These are phyloP conservation scores for Chamaecrista fasciculata DNA, from an alignment of 306 rosid species.

Conservation along the genomic window DNA sequence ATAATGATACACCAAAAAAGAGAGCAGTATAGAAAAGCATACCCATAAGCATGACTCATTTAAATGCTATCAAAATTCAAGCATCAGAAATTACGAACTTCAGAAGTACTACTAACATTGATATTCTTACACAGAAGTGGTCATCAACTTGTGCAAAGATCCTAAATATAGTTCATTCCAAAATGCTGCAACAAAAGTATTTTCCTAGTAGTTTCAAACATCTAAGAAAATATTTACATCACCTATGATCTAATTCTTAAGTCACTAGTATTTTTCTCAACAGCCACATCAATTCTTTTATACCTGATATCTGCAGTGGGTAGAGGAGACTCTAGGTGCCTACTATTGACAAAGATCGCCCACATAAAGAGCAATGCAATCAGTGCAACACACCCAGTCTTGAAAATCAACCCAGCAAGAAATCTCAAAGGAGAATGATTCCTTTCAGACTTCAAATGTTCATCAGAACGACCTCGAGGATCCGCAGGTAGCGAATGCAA, in stretches of 20 bases:
- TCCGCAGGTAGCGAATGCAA: constrained; percentile 59
- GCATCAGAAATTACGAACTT: background rate
- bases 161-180: constrained; percentile 12
- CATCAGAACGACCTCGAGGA: constrained; percentile 28
- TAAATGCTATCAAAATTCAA: background rate
- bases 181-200: constrained; percentile 29
- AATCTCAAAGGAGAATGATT: constrained; percentile 33
- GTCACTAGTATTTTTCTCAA: constrained; percentile 39
- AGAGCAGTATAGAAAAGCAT: background rate
- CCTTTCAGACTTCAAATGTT: background rate
- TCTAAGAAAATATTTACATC: background rate
- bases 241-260: constrained; percentile 18
- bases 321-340: constrained; percentile 27
- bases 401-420: constrained; percentile 61
- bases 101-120: background rate
- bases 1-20: background rate
- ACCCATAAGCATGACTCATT: background rate
- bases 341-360: constrained; percentile 44
- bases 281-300: constrained; percentile 62
- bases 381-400: constrained; percentile 54
- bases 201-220: constrained; percentile 7
- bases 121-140: background rate
- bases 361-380: constrained; percentile 60
- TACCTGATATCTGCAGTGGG: constrained; percentile 50
- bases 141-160: background rate